These are phyloP conservation scores for Chytriomyces sp. DNA, from an alignment of 192 early-diverging fungal genomes.

Conservation along the genomic window DNA sequence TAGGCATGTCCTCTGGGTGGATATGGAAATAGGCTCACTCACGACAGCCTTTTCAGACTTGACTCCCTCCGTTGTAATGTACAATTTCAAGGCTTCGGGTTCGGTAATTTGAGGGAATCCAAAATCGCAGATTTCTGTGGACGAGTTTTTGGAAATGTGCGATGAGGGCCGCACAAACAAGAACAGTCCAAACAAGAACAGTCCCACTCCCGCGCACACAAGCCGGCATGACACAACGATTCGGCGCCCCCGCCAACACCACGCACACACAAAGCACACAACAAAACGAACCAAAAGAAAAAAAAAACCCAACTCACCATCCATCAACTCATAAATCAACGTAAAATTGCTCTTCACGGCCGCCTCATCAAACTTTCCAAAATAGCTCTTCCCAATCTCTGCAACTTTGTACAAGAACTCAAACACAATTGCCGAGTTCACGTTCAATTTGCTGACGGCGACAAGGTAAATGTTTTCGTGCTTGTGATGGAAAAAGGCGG, in stretches of 20 bases:
- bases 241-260: background rate
- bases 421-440: constrained; percentile 91
- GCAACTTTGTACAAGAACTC: constrained; percentile 93
- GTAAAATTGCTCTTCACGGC: constrained; percentile 61
- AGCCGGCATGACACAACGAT: background rate
- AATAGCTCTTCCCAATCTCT: constrained; percentile 79
- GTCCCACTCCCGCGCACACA: too few species aligned
- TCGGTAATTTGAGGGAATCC: constrained; percentile 90
- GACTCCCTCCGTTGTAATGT: constrained; percentile 96
- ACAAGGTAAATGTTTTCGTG: constrained; percentile 97
- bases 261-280: background rate
- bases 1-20: background rate
- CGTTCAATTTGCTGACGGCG: constrained; percentile 91
- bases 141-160: background rate
- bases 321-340: constrained; percentile 60
- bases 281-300: background rate
- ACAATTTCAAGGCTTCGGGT: constrained; percentile 63
- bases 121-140: constrained; percentile 64
- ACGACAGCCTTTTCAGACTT: constrained; percentile 72
- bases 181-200: background rate
- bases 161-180: constrained; percentile 1
- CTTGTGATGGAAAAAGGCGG: constrained; percentile 93
- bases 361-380: constrained; percentile 83
- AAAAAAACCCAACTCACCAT: constrained; percentile 41
- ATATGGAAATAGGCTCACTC: background rate